Conservation (phyloP, 1,284 basidiomycete genomes). For the Grifola frondosa region DNA sequence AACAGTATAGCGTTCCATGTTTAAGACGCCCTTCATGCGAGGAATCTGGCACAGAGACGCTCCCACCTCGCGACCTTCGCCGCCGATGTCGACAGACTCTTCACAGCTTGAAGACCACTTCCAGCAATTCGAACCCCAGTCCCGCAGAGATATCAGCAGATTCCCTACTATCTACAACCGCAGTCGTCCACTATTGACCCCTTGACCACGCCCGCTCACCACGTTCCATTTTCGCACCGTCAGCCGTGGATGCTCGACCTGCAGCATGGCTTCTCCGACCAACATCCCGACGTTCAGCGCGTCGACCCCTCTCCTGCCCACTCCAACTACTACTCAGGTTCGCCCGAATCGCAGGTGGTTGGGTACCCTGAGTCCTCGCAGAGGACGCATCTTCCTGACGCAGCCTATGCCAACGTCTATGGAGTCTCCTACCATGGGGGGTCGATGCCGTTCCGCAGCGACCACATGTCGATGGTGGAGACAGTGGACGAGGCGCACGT, state of each 20-base stretch:
- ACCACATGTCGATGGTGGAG: not conserved
- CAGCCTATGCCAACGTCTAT: constrained; percentile 28
- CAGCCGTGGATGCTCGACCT: constrained; percentile 27
- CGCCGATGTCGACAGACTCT: constrained; percentile 20
- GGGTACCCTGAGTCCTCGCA: constrained; percentile 37
- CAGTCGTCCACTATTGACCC: constrained; percentile 20
- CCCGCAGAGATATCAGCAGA: constrained; percentile 26
- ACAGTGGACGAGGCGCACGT: not conserved
- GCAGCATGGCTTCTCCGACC: constrained; percentile 23
- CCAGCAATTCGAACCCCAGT: constrained; percentile 15
- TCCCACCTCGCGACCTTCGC: constrained; percentile 11
- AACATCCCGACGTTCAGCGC: constrained; percentile 21
- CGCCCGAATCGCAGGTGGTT: constrained; percentile 24
- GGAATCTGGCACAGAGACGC: constrained; percentile 21
- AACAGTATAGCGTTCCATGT: too few species aligned
- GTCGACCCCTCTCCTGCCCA: constrained; percentile 20
- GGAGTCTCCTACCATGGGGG: constrained; percentile 18
- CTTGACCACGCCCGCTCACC: constrained; percentile 19
- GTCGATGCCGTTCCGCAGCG: constrained; percentile 12
- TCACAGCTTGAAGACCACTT: constrained; percentile 23
- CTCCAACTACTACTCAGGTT: constrained; percentile 24
- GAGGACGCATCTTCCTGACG: constrained; percentile 32
- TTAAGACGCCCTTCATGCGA: constrained; percentile 14
- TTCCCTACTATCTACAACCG: constrained; percentile 23
- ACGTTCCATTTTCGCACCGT: constrained; percentile 21